phyloP scores from a whole-genome alignment of 2,329 filamentous ascomycete species.

The Chrysoporthe deuterocubensis region DNA sequence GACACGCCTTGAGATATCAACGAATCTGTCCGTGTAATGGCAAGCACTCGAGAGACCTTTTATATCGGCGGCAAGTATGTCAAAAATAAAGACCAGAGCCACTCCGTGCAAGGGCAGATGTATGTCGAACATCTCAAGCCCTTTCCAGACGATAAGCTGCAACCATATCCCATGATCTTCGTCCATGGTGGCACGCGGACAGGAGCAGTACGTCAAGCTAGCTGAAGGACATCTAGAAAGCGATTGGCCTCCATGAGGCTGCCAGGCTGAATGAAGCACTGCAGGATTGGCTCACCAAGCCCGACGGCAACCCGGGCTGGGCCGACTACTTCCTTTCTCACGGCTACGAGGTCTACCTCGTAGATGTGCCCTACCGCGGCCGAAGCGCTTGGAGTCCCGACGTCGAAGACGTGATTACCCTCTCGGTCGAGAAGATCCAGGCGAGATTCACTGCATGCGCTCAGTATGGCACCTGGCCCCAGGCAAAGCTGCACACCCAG shows the following conservation, averaged over 20 bases:
- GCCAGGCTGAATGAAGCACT: background rate
- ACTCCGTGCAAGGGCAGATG: slow-evolving; percentile 21
- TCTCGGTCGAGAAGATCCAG: slow-evolving; percentile 11
- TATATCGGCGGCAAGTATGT: slow-evolving; percentile 13
- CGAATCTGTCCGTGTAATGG: background rate
- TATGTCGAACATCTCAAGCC: slow-evolving; percentile 24
- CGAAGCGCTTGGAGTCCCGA: slow-evolving; percentile 34
- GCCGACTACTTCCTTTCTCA: slow-evolving; percentile 46
- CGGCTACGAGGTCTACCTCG: slow-evolving; percentile 49
- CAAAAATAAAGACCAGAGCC: background rate
- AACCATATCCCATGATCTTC: slow-evolving; percentile 17
- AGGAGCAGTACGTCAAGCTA: slow-evolving; percentile 10
- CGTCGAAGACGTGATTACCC: background rate
- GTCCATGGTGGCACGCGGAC: slow-evolving; percentile 19
- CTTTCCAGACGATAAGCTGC: background rate
- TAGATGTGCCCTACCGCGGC: slow-evolving; percentile 47
- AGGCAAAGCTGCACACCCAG: slow-evolving; percentile 39
- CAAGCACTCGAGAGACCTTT: slow-evolving; percentile 6
- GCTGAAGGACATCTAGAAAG: background rate
- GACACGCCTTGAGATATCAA: background rate
- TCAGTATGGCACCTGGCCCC: slow-evolving; percentile 32
- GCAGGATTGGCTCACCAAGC: slow-evolving; percentile 50
- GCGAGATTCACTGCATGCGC: slow-evolving; percentile 13
- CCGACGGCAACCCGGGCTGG: slow-evolving; percentile 52
- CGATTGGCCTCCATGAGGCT: background rate